Evolutionary conservation across 257 asterid genomes (phyloP), one percentile per base, ranked within the genome.

Genomic region (Nyctanthes arbortristis): DNA sequence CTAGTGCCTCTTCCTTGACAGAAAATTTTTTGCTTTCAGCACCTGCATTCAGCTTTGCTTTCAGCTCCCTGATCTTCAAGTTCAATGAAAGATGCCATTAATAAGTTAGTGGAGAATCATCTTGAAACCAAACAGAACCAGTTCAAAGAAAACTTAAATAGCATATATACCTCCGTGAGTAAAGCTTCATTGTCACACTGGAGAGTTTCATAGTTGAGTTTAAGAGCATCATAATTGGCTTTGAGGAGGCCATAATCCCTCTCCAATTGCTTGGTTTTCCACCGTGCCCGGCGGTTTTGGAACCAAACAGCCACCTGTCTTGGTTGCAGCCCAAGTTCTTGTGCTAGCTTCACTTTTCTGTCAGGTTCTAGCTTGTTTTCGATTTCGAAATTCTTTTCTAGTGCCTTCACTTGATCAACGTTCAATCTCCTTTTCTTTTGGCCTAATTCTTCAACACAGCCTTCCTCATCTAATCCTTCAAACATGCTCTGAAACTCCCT

Each of bases 301-400:
- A 92, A 92, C 97, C 98, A 92, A 54, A 92, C 88, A 31, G 97
- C 97, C n/a, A 92, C 98, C 82, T 92, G 98, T 12, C 98, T 68
- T 20, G 98, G 98, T 83, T 92, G 97, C 71, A 90, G 16, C 0
- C 97, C 96, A 7, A 92, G 89, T 29, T 92, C 96, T 32, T 84
- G 87, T 1, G 98, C 97, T 4, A 92, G 84, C 70, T 88, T 90
- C 8, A 85, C 88, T 72, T 92, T 92, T 71, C 98, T 82, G 40
- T 92, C 96, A 1, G 98, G 96, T 31, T 92, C 96, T 6, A 92
- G 94, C 76, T 92, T 92, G 69, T 86, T 89, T 57, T 92, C 98
- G 12, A 89, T 93, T 76, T 92, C 98, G 32, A 92, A 92, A 62
- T 85, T 84, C 77, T 84, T 90, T 89, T 92, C 97, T 69, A 92